These are phyloP conservation scores for Aspergillus novoparasiticus DNA, from an alignment of 2,329 filamentous ascomycete species.

Conservation along the genomic window DNA sequence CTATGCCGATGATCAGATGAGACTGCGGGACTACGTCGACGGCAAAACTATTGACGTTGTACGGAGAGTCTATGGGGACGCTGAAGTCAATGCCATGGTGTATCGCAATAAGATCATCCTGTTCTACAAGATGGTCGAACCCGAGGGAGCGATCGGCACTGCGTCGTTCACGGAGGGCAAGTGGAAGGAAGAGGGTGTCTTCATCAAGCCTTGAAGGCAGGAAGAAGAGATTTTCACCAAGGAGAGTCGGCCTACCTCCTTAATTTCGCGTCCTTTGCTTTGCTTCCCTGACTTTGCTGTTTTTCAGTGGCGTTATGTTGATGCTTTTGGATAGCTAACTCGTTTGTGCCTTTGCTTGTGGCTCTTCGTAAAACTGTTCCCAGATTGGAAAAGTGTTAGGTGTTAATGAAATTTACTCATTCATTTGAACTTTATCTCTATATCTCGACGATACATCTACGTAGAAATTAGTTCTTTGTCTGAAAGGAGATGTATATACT, in stretches of 20 bases:
- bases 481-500: neutral
- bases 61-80: neutral
- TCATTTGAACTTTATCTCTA: neutral
- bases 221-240: neutral
- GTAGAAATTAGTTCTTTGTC: neutral
- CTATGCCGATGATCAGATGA: neutral
- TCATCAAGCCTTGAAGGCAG: neutral
- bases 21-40: neutral
- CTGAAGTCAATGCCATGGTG: neutral
- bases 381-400: neutral
- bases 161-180: neutral
- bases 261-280: neutral
- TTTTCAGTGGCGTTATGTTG: neutral
- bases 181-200: conserved; percentile 1
- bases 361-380: neutral
- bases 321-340: neutral
- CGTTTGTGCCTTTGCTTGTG: neutral
- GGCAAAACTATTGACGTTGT: neutral
- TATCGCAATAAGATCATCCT: neutral
- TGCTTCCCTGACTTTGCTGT: neutral
- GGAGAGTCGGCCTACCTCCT: neutral
- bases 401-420: neutral
- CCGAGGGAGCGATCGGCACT: neutral
- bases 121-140: conserved; percentile 1
- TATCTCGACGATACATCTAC: neutral